These are phyloP conservation scores for Iberis pinnata DNA, from an alignment of 345 rosid species.

Conservation along the genomic window DNA sequence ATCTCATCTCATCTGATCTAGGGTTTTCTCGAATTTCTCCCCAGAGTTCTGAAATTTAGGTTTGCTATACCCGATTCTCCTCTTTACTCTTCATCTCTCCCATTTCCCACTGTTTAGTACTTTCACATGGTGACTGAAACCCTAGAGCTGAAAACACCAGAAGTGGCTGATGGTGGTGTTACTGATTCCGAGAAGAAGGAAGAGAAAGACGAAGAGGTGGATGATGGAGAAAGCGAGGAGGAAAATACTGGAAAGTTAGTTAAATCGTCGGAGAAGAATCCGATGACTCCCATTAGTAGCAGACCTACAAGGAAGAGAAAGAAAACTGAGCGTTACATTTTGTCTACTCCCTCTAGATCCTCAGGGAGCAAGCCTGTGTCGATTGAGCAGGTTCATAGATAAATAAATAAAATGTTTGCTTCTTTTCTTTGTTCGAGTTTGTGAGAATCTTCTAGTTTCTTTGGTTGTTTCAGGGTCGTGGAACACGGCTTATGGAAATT, in stretches of 20 bases:
- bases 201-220: too few species aligned
- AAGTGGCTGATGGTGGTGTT: too few species aligned
- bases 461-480: slow-evolving; percentile 62
- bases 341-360: slow-evolving; percentile 45
- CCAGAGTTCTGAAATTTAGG: slow-evolving; percentile 14
- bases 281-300: slow-evolving; percentile 48
- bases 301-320: slow-evolving; percentile 78
- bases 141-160: slow-evolving; percentile 51
- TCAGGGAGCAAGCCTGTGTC: slow-evolving; percentile 49
- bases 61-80: not conserved
- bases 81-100: not conserved
- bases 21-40: slow-evolving; percentile 1
- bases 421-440: not conserved
- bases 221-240: too few species aligned
- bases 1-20: too few species aligned
- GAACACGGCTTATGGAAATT: slow-evolving; percentile 74
- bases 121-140: slow-evolving; percentile 55
- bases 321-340: slow-evolving; percentile 68
- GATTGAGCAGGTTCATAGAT: slow-evolving; percentile 50
- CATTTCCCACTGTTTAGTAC: slow-evolving; percentile 7
- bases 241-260: too few species aligned
- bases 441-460: not conserved
- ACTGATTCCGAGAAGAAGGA: too few species aligned
- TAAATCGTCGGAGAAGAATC: slow-evolving; percentile 32
- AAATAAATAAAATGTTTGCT: not conserved